Base-by-base conservation (phyloP, 257 asterid genomes). In the Nicotiana otophora region DNA sequence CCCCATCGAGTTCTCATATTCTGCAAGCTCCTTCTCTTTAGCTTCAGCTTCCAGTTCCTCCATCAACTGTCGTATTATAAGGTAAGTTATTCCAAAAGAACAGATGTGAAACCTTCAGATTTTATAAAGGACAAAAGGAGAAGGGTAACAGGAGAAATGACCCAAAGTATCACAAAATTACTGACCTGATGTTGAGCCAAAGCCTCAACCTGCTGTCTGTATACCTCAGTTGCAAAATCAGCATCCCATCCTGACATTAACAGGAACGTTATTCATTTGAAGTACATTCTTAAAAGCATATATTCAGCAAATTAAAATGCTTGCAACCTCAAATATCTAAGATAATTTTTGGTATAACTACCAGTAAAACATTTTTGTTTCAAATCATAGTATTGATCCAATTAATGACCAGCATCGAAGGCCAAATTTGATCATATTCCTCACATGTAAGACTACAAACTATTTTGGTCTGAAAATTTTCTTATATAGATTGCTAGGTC, bases 221-320 rank as follows among this genome's bases (percentile, higher is more conserved):
- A 96, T 36, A 84, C 98, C 88, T 94, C 98, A 87, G 98, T 91
- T 62, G 99, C 98, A 90, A 90, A 91, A 88, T 96, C 98, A 86
- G 98, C 86, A 92, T 96, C 98, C 99, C 99, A 96, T 33, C 97
- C 99, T 96, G 89, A 78, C 16, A 82, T 58, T 20, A 84, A 81
- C 64, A 81, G 86, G 30, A 83, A 87, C 15, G 2, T 62, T 58
- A 83, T 11, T 80, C 80, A 75, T 62, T 83, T 51, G 84, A 82
- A 66, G 63, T 31, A 61, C 48, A 31, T 10, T 48, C 84, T 70
- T 80, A 42, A 53, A 69, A 85, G 84, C 42, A 84, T 66, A 75
- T 61, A 70, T 75, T 63, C 51, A 57, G 57, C 5, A 26, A 12
- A 46, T 75, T 36, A 46, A 60, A 58, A 55, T 23, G 31, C n/a